Conservation (phyloP, 148 eudicot genomes). For the Talinum fruticosum region DNA sequence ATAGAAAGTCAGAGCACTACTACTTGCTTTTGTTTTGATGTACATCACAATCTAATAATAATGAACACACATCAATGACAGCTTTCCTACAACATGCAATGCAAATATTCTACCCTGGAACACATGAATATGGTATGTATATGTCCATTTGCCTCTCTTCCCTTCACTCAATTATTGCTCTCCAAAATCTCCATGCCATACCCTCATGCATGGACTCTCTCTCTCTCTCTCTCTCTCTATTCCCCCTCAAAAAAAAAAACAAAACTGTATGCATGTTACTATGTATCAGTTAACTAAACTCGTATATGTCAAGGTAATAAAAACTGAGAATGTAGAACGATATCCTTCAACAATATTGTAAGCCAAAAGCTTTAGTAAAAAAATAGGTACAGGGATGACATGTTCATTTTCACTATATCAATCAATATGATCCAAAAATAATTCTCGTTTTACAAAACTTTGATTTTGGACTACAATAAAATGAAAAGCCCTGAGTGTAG, state of each 20-base stretch:
- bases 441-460: slow-evolving; percentile 12
- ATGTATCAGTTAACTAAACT: no score
- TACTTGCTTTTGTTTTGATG: background rate
- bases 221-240: no score
- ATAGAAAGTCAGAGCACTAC: background rate
- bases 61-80: slow-evolving; percentile 1
- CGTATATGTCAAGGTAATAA: background rate
- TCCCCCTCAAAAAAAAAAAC: no score
- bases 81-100: slow-evolving; percentile 10
- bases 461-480: slow-evolving; percentile 7
- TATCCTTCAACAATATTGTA: background rate
- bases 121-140: background rate
- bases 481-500: background rate
- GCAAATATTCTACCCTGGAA: background rate
- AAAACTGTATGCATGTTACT: no score
- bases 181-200: background rate
- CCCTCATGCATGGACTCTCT: no score
- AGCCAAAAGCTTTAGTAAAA: background rate
- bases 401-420: slow-evolving; percentile 19
- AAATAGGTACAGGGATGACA: slow-evolving; percentile 1
- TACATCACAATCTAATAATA: background rate
- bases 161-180: slow-evolving; percentile 7
- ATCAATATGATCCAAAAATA: slow-evolving; percentile 22
- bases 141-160: no score
- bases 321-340: background rate